Conservation (phyloP, 352 stramenopile genomes). For the Phytophthora sojae region DNA sequence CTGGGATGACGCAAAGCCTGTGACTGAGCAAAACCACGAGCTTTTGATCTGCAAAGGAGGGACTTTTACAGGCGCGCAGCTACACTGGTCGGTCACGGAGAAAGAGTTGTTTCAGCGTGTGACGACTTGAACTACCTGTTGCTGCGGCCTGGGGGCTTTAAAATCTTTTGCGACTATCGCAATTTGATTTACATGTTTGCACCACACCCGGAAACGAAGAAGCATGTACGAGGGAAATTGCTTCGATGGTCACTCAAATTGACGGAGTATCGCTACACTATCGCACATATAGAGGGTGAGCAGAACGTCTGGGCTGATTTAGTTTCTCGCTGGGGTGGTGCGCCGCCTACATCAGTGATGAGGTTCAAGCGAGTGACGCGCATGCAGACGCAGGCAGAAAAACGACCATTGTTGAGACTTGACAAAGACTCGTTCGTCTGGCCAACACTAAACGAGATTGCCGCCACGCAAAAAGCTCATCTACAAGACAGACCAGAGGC, state of each 20-base stretch:
- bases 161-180: conserved; percentile 3
- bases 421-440: conserved; percentile 16
- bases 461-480: neutral
- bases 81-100: too few relatives aligned
- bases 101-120: too few relatives aligned
- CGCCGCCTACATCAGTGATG: neutral
- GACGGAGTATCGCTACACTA: too few relatives aligned
- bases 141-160: conserved; percentile 5
- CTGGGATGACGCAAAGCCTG: too few relatives aligned
- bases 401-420: neutral
- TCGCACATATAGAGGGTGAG: too few relatives aligned
- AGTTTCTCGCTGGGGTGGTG: conserved; percentile 10
- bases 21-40: too few relatives aligned
- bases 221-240: too few relatives aligned
- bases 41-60: too few relatives aligned
- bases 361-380: neutral
- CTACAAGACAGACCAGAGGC: neutral
- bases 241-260: too few relatives aligned
- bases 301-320: conserved; percentile 7
- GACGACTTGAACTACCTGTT: neutral
- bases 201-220: neutral
- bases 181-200: conserved; percentile 19
- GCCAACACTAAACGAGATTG: conserved; percentile 8
- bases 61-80: too few relatives aligned
- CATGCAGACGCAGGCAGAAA: conserved; percentile 1